Percentiles rank a stretch among this genome's conserved stretches.
Conservation (phyloP, 78 protist species). For the Fonticula alba region DNA sequence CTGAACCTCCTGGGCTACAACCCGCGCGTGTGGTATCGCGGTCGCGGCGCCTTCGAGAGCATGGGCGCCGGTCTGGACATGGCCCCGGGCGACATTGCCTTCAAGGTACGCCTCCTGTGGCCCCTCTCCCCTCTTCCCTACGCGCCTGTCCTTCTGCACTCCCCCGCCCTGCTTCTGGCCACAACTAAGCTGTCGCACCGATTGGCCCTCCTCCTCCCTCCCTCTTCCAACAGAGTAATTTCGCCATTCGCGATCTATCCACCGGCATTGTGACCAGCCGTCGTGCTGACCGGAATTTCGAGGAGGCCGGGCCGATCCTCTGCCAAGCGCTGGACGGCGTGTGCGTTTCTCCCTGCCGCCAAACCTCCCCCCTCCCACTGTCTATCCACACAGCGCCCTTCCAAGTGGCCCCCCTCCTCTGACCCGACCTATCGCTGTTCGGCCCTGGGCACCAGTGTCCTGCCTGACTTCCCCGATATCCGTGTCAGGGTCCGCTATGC, state of each 20-base stretch:
- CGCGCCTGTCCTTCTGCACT: background rate
- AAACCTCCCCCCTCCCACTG: too few relatives aligned
- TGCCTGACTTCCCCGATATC: constrained; percentile 35
- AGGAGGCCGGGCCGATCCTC: constrained; percentile 48
- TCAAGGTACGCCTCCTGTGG: constrained; percentile 30
- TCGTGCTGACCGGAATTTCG: constrained; percentile 63
- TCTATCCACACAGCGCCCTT: too few relatives aligned
- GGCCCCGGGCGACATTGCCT: constrained; percentile 69
- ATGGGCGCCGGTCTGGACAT: constrained; percentile 71
- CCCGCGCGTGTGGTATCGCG: constrained; percentile 52
- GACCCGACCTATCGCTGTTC: too few relatives aligned
- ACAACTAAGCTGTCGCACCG: background rate
- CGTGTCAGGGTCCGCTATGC: constrained; percentile 41
- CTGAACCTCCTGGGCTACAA: constrained; percentile 56
- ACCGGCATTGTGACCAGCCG: constrained; percentile 26
- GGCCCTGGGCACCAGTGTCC: background rate
- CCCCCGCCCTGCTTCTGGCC: background rate
- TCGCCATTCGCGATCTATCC: constrained; percentile 23
- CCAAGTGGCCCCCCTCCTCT: too few relatives aligned
- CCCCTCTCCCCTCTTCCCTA: too few relatives aligned
- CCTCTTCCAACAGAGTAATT: too few relatives aligned
- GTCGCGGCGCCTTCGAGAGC: constrained; percentile 70
- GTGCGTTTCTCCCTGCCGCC: constrained; percentile 2
- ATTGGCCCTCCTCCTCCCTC: too few relatives aligned
- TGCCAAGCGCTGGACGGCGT: constrained; percentile 38